Base-by-base conservation (phyloP, 2,329 filamentous ascomycete species). In the Colletotrichum aenigma region DNA sequence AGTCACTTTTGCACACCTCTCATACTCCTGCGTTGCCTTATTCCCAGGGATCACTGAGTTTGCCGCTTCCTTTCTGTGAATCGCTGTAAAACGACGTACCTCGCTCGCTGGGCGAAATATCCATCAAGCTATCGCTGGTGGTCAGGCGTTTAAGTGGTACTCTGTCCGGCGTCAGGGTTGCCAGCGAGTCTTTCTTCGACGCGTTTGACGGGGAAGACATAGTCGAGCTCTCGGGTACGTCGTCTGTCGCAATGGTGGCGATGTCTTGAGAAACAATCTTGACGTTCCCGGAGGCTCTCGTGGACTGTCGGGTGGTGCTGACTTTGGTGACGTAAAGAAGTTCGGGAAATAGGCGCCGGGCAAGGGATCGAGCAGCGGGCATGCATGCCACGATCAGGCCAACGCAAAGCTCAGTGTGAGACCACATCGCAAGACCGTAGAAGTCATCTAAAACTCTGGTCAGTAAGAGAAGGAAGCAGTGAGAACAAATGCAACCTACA, bases 381-480 rank as follows among this genome's bases (percentile, higher is more conserved):
- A 75, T 75, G 18, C 74, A 75, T 7, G 74, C 74, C 1, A 75
- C 74, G 2, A 75, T 56, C 10, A 61, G 48, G 9, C 74, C 74
- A 2, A 75, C 70, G 7, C 58, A 75, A 6, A 75, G 21, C 7
- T 75, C 74, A 2, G 73, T 75, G 18, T 75, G 74, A 0, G 74
- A 75, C 74, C 74, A 75, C 21, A 86, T 82, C 48, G 88, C 84
- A 26, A 87, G 81, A 3, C 80, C 75, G 5, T 64, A 75, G 10
- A 75, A 75, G 24, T 75, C 74, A 13, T 73, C 74, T 75, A 13
- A 0, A 6, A 5, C 4, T 85, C 24, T 86, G 84, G 72, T 87
- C 86, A 78, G 85, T 28, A 79, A 2, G 88, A 30, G 88, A 80
- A 12, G 80, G 80, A 1, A 84, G 79, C 0, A 89, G 80, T 6